Evolutionary conservation across 495 filamentous ascomycete genomes (phyloP).

Genomic region (Daldinia vernicosa): DNA sequence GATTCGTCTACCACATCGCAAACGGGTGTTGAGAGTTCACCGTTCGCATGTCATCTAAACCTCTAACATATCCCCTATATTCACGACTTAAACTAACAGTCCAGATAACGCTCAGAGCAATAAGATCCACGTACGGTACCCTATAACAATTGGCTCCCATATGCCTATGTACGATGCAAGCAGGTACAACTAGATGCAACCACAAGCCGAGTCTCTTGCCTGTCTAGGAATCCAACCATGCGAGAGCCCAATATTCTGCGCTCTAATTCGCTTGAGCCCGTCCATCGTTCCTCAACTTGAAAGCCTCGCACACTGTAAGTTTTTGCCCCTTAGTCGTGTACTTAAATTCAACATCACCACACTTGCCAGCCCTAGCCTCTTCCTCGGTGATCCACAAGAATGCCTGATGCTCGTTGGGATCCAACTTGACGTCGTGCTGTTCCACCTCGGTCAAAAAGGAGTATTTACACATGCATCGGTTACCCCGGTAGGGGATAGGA

Average conservation of each 20-base stretch:
- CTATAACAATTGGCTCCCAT: not conserved
- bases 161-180: not conserved
- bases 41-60: conserved; percentile 1
- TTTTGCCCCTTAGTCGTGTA: conserved; percentile 48
- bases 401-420: conserved; percentile 55
- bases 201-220: not conserved
- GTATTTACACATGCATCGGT: conserved; percentile 47
- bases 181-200: not conserved
- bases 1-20: not conserved
- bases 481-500: conserved; percentile 52
- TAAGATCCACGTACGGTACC: conserved; percentile 5
- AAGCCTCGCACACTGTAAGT: conserved; percentile 44
- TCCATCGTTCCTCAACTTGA: conserved; percentile 39
- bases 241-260: not conserved
- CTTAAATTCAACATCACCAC: conserved; percentile 43
- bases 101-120: conserved; percentile 6
- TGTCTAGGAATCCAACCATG: conserved; percentile 1
- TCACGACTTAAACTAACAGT: conserved; percentile 3
- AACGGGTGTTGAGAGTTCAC: not conserved
- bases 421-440: conserved; percentile 47
- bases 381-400: conserved; percentile 57
- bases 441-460: conserved; percentile 53
- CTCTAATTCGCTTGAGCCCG: conserved; percentile 11
- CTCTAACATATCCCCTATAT: conserved; percentile 1
- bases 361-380: conserved; percentile 46